Conservation (phyloP, 2,329 filamentous ascomycete species). For the Exophiala dermatitidis region DNA sequence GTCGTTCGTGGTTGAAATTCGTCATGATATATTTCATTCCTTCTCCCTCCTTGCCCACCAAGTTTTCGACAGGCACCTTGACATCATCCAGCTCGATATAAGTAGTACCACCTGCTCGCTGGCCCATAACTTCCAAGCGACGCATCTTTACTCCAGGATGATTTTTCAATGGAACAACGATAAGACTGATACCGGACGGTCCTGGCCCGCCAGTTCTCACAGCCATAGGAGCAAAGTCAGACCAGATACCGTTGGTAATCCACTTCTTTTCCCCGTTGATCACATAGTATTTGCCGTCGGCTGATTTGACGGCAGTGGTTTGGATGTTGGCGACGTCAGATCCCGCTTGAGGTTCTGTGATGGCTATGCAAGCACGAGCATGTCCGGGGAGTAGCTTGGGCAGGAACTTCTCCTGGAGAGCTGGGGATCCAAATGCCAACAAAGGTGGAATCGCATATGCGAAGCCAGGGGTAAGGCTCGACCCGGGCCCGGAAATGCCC, state of each 20-base stretch:
- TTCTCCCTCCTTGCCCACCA: constrained; percentile 61
- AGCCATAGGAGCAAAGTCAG: constrained; percentile 61
- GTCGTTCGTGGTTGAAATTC: constrained; percentile 72
- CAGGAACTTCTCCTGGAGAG: constrained; percentile 58
- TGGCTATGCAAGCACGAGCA: constrained; percentile 65
- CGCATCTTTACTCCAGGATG: constrained; percentile 60
- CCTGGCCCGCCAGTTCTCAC: constrained; percentile 61
- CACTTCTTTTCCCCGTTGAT: constrained; percentile 75
- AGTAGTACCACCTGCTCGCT: constrained; percentile 60
- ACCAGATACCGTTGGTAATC: constrained; percentile 69
- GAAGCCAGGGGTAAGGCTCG: constrained; percentile 56
- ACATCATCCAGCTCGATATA: constrained; percentile 73
- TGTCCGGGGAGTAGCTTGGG: constrained; percentile 59
- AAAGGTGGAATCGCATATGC: constrained; percentile 66
- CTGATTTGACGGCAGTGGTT: constrained; percentile 56
- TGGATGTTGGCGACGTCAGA: constrained; percentile 66
- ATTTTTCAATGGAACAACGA: constrained; percentile 61
- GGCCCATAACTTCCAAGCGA: constrained; percentile 57
- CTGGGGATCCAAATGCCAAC: constrained; percentile 56
- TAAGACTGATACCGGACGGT: constrained; percentile 54
- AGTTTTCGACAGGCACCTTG: constrained; percentile 60
- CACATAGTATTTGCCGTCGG: constrained; percentile 59
- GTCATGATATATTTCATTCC: constrained; percentile 71
- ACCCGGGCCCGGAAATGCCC: constrained; percentile 55
- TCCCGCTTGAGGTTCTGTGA: constrained; percentile 68